Base-by-base conservation (phyloP, 805 yeast genomes). In the Saccharomycopsis malanga region DNA sequence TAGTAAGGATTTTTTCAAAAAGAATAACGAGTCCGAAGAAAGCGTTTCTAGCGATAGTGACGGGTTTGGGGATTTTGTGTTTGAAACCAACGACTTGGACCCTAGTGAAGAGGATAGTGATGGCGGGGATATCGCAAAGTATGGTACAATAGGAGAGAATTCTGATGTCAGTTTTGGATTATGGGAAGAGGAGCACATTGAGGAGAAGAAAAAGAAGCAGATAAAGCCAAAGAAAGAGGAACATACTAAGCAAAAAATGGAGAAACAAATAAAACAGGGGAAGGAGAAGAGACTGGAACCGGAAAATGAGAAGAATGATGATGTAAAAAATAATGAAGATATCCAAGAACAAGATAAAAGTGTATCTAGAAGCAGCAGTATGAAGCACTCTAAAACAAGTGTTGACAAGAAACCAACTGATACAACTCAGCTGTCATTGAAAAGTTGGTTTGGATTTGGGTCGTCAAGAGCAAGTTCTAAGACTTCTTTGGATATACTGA, bases 11-110 rank as follows among this genome's bases (percentile, higher is more conserved):
- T 49, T 23, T 23, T 49, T 49, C 40, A 45, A 48, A 39, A 30
- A 40, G 20, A n/a, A 30, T 15, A 25, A 30, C 4, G 38, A 41
- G 21, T 32, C n/a, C 14, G 49, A n/a, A 10, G 39, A 45, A 7
- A 45, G 12, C 22, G 45, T 24, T n/a, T n/a, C n/a, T n/a, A n/a
- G n/a, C 20, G 47, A 42, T 10, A 50, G 46, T 32, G 53, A 49
- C 24, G 46, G 34, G 4, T 45, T 45, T 39, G 49, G 50, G 10
- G 46, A 42, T 15, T 49, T 49, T 36, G 46, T 42, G 12, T 46
- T 48, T 12, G 42, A 45, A 23, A 29, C 46, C 20, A 36, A 29
- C 9, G 34, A 34, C 4, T 38, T 4, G 5, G 15, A 34, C 15
- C 10, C 17, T 27, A 45, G 45, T 12, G 36, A 10, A 3, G 43